Evolutionary conservation across 2,329 filamentous ascomycete genomes (phyloP), one percentile per base, ranked within the genome.

Genomic region (Colletotrichum destructivum): DNA sequence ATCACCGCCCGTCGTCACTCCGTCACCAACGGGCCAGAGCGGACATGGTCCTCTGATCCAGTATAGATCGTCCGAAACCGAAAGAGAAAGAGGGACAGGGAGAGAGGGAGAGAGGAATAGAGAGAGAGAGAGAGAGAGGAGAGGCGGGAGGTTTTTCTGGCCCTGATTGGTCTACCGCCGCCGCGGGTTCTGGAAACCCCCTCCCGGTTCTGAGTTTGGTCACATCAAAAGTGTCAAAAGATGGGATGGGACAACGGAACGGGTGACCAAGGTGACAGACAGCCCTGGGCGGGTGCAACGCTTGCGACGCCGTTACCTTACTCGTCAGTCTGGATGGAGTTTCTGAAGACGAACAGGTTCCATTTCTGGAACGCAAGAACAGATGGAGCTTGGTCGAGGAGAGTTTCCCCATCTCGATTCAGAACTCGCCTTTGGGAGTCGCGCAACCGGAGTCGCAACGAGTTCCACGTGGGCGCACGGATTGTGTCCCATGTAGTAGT

Each of bases 381-480:
- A 38, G 8, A 38, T 38, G 31, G 4, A 35, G 16, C 18, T 15
- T 16, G n/a, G 23, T 47, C 35, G 23, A 49, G 44, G 35, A 35
- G 40, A n/a, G 47, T 21, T 26, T 18, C 57, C 57, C 26, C 12
- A 26, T 47, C 57, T 35, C 40, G 26, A 38, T 47, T 47, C 35
- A 44, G 52, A 38, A 38, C 16, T 52, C 62, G 38, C 31, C 49
- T 42, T 26, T 56, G n/a, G 26, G 26, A 35, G 26, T 31, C 26
- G 26, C 26, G 26, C 26, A 31, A 31, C 26, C n/a, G 47, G 35
- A 46, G 59, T 66, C 47, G 31, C n/a, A 38, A 35, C 35, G n/a
- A 60, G 35, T 59, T 66, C 63, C 68, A 63, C 66, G 66, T 69
- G 69, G 69, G 54, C 54, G 59, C 65, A 64, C 69, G 59, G 59